Conservation (phyloP, 2,329 filamentous ascomycete genomes). For the Fusarium equiseti region DNA sequence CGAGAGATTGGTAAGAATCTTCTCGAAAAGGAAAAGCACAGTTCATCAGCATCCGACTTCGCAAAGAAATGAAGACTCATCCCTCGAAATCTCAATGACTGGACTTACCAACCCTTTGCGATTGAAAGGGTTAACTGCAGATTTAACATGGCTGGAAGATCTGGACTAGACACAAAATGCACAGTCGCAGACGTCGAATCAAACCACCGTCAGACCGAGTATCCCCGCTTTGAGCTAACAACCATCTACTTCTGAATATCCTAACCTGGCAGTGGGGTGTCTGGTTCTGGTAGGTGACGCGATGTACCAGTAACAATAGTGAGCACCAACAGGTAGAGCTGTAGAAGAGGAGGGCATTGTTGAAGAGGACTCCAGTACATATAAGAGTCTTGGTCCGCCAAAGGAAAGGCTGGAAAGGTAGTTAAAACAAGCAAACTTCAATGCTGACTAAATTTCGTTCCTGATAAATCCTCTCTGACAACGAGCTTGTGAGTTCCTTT, state of each 20-base stretch:
- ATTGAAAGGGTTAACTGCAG: not conserved
- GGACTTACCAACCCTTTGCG: not conserved
- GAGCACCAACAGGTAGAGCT: not conserved
- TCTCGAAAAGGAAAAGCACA: no score
- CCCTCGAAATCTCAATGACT: no score
- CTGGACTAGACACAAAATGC: not conserved
- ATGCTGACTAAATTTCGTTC: not conserved
- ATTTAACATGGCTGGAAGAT: not conserved
- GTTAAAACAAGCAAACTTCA: not conserved
- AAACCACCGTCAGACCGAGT: not conserved
- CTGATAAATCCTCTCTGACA: not conserved
- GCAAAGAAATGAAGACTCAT: not conserved
- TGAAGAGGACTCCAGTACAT: not conserved
- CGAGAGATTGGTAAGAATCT: not conserved
- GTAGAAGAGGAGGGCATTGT: not conserved
- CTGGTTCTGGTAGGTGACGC: not conserved
- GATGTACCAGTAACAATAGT: not conserved
- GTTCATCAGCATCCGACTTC: not conserved
- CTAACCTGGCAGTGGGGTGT: not conserved
- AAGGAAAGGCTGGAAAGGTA: not conserved
- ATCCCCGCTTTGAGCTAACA: not conserved
- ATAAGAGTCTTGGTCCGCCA: not conserved
- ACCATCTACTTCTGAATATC: not conserved
- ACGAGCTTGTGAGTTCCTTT: no score
- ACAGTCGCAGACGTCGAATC: not conserved